Evolutionary conservation across 208 protist genomes (phyloP).

Genomic region (Acanthamoeba healyi): DNA sequence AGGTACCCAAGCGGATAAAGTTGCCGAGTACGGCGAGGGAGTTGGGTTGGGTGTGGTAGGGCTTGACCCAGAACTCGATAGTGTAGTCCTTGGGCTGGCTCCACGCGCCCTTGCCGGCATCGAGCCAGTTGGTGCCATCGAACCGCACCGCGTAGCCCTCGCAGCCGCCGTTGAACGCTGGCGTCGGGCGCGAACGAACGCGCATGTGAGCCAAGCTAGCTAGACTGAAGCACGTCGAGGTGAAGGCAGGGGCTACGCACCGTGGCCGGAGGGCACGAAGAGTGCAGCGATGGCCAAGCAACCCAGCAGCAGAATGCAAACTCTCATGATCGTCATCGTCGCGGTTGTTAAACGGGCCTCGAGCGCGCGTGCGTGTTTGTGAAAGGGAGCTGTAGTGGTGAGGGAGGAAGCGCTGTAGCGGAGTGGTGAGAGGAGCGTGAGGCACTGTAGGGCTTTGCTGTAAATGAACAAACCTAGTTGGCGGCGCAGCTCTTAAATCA

Average conservation of each 20-base stretch:
- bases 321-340: neutral
- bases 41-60: neutral
- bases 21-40: neutral
- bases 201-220: too few relatives aligned
- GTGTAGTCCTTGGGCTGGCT: neutral
- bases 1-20: neutral
- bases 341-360: neutral
- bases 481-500: neutral
- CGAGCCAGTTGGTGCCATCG: neutral
- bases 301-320: neutral
- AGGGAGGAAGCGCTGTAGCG: neutral
- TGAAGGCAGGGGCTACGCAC: neutral
- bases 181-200: too few relatives aligned
- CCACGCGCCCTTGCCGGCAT: neutral
- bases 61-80: slow-evolving; percentile 32
- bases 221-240: neutral
- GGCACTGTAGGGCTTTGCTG: neutral
- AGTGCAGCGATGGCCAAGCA: neutral
- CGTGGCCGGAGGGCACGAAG: neutral
- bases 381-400: neutral
- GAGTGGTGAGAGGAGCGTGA: neutral
- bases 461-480: neutral
- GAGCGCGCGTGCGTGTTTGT: neutral
- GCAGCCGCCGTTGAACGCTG: slow-evolving; percentile 12
- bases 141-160: neutral